These are phyloP conservation scores for Albugo candida DNA, from an alignment of 352 stramenopile species.

Conservation along the genomic window DNA sequence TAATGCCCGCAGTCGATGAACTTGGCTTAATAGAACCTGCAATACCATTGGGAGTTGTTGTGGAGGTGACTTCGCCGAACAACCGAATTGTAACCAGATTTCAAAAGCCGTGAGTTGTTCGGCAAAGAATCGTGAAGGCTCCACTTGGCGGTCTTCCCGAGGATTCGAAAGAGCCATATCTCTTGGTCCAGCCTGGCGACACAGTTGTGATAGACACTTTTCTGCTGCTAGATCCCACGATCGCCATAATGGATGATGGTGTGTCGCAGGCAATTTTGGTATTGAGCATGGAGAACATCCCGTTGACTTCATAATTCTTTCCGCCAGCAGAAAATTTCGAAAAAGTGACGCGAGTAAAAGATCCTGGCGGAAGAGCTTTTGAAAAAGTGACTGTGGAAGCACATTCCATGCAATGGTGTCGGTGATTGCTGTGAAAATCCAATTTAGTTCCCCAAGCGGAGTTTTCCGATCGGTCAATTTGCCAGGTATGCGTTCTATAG, in stretches of 20 bases:
- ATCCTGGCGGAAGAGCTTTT: constrained; percentile 98
- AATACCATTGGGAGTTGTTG: constrained; percentile 97
- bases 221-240: constrained; percentile 97
- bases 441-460: constrained; percentile 96
- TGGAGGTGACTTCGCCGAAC: constrained; percentile 73
- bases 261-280: constrained; percentile 86
- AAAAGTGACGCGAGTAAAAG: constrained; percentile 96
- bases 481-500: constrained; percentile 77
- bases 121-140: constrained; percentile 91
- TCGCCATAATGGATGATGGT: constrained; percentile 94
- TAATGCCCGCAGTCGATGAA: constrained; percentile 92
- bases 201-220: constrained; percentile 91
- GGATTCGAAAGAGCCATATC: constrained; percentile 10
- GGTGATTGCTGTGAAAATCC: constrained; percentile 99
- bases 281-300: constrained; percentile 80
- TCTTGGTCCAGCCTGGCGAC: constrained; percentile 48
- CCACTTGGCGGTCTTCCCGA: constrained; percentile 44
- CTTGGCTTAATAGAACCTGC: constrained; percentile 91
- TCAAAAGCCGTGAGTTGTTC: constrained; percentile 98
- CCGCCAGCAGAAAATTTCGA: constrained; percentile 94
- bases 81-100: constrained; percentile 95
- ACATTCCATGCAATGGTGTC: constrained; percentile 99
- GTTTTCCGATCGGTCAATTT: constrained; percentile 89
- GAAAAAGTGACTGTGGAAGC: constrained; percentile 89
- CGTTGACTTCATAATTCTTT: constrained; percentile 90